These are phyloP conservation scores for Pythium aphanidermatum DNA, from an alignment of 352 stramenopile species.

Conservation along the genomic window DNA sequence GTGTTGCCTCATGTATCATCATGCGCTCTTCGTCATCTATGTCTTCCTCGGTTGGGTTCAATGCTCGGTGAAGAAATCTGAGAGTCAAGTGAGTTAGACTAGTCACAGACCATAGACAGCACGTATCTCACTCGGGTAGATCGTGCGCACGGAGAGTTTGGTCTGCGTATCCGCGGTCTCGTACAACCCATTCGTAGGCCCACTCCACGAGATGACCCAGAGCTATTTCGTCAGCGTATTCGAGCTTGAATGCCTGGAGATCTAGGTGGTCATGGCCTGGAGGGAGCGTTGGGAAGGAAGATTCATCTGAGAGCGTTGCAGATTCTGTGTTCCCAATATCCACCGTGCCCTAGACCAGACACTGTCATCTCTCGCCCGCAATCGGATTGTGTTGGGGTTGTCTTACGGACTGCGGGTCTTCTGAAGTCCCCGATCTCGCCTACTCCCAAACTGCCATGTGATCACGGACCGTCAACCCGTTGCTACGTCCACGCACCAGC, in stretches of 20 bases:
- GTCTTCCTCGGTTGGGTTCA: slow-evolving; percentile 50
- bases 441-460: too few relatives aligned
- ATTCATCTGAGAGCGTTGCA: background rate
- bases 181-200: slow-evolving; percentile 47
- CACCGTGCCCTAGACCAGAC: too few relatives aligned
- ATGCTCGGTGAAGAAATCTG: slow-evolving; percentile 45
- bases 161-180: slow-evolving; percentile 32
- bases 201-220: slow-evolving; percentile 55
- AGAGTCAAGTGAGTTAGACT: background rate
- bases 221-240: slow-evolving; percentile 40
- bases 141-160: slow-evolving; percentile 45
- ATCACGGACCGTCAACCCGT: too few relatives aligned
- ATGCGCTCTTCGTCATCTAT: slow-evolving; percentile 38
- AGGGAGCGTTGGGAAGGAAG: background rate
- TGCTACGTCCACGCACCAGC: too few relatives aligned
- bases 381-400: too few relatives aligned
- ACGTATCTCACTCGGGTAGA: slow-evolving; percentile 31
- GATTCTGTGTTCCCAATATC: too few relatives aligned
- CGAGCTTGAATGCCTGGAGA: slow-evolving; percentile 49
- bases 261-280: slow-evolving; percentile 39
- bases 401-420: too few relatives aligned
- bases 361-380: too few relatives aligned
- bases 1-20: slow-evolving; percentile 27
- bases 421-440: too few relatives aligned
- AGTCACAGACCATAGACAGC: background rate